Evolutionary conservation across 345 rosid genomes (phyloP).

Genomic region (Bruguiera sexangula): DNA sequence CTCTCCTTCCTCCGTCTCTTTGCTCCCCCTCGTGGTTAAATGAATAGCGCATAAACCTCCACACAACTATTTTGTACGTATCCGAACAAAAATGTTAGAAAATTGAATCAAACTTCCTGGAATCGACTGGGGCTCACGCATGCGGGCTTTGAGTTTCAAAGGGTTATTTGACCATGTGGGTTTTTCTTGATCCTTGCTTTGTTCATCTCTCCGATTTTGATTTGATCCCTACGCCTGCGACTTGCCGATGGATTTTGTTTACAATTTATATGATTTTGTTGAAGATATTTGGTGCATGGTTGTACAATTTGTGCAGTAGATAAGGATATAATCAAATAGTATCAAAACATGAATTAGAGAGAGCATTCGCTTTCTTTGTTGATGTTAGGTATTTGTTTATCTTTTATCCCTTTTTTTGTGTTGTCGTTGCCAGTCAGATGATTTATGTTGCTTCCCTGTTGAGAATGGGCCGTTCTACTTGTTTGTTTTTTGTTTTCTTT

Average conservation of each 20-base stretch:
- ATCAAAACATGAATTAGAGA: too few species aligned
- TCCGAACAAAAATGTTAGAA: conserved; percentile 21
- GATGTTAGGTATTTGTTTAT: conserved; percentile 13
- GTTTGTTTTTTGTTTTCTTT: too few species aligned
- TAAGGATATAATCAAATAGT: too few species aligned
- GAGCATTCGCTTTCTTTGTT: not conserved
- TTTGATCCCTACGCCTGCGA: too few species aligned
- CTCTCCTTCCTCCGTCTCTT: not conserved
- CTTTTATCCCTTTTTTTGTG: not conserved
- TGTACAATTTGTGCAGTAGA: too few species aligned
- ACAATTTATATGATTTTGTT: too few species aligned
- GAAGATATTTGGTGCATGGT: too few species aligned
- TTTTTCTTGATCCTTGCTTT: too few species aligned
- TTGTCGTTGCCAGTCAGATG: conserved; percentile 26
- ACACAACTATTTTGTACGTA: conserved; percentile 39
- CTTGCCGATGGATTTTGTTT: too few species aligned
- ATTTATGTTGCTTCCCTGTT: conserved; percentile 48
- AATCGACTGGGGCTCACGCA: conserved; percentile 24
- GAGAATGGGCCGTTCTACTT: conserved; percentile 18
- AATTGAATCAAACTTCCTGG: conserved; percentile 16
- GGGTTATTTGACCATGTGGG: conserved; percentile 20
- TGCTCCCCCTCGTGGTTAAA: conserved; percentile 17
- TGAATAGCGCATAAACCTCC: conserved; percentile 36
- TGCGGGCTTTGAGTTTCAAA: conserved; percentile 7
- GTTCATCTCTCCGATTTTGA: too few species aligned